A percentile compares a stretch with the other conserved stretches of the same genome.
Conservation (phyloP, 176 grass and related monocot species). For the Oryza officinalis region DNA sequence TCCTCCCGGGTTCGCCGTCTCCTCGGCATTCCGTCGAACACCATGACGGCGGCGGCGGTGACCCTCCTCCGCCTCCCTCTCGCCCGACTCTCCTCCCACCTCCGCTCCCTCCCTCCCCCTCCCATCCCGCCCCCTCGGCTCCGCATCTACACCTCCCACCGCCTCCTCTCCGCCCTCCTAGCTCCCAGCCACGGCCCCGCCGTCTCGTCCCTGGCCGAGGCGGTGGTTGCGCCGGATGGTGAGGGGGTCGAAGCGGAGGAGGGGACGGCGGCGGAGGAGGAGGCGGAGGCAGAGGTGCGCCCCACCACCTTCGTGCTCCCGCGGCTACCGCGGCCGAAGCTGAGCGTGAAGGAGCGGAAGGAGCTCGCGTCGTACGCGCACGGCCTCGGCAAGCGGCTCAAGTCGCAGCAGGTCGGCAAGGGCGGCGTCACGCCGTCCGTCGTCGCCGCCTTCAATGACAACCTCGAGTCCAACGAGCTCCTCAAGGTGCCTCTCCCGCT, state of each 20-base stretch:
- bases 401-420: conserved; percentile 92
- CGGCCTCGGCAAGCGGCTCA: conserved; percentile 86
- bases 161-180: conserved; percentile 39
- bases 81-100: conserved; percentile 29
- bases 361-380: conserved; percentile 87
- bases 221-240: neutral
- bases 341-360: conserved; percentile 92
- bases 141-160: conserved; percentile 7
- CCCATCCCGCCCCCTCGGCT: conserved; percentile 28
- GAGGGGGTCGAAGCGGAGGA: conserved; percentile 21
- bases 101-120: conserved; percentile 13
- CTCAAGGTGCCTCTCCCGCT: conserved; percentile 60
- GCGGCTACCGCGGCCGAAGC: conserved; percentile 58
- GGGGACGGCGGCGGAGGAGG: neutral
- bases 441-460: conserved; percentile 68
- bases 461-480: conserved; percentile 91
- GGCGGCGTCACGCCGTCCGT: conserved; percentile 71
- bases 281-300: conserved; percentile 18
- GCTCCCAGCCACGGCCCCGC: neutral
- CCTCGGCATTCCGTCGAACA: conserved; percentile 48
- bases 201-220: conserved; percentile 27
- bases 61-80: conserved; percentile 60
- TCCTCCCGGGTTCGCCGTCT: neutral
- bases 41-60: conserved; percentile 31
- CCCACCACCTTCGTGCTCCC: conserved; percentile 35